Base-by-base conservation (phyloP, 1,284 basidiomycete genomes). In the Trichosporon faecale region DNA sequence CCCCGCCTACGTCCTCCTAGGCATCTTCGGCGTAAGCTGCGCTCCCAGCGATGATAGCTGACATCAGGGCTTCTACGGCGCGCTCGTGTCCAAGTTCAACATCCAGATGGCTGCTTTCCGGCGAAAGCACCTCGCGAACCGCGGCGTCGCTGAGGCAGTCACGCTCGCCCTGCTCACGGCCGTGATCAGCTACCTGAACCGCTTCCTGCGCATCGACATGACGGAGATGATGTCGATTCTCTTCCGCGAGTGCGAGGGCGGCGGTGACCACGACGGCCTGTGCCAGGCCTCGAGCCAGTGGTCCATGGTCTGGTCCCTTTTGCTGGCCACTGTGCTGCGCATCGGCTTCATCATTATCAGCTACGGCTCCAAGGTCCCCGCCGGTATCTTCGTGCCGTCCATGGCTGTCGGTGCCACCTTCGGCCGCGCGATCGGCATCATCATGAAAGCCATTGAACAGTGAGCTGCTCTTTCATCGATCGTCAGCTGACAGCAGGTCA, bases 361-460 rank as follows among this genome's bases (percentile, higher is more conserved):
- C 0, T 99, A 98, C 81, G 97, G 97, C 0, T 92, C 90, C 81
- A 98, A 96, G 83, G 95, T 99, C 0, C 97, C 97, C 0, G 94
- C 93, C 6, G 97, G 97, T 65, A 98, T 98, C 76, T 98, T 98
- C 77, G 92, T 98, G 0, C 95, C 95, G 0, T 97, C 94, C 1
- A 98, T 98, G 95, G 96, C 95, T 2, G 90, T 98, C 61, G 95
- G 95, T 21, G 96, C 95, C 1, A 93, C 93, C 0, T 98, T 98
- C 79, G 95, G 96, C 1, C 86, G 95, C 37, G 95, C 98, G 93
- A 85, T 98, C 16, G 95, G 96, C 0, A 98, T 98, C 72, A 86
- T 96, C 73, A 93, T 97, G 55, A 96, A 96, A 82, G 95, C 95
- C 0, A 86, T 98, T 80, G 91, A 98, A 80, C 87, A 86, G 94